Evolutionary conservation across 352 stramenopile species (phyloP), one percentile per base, ranked within the genome.

Genomic region (Aphanomyces cochlioides): DNA sequence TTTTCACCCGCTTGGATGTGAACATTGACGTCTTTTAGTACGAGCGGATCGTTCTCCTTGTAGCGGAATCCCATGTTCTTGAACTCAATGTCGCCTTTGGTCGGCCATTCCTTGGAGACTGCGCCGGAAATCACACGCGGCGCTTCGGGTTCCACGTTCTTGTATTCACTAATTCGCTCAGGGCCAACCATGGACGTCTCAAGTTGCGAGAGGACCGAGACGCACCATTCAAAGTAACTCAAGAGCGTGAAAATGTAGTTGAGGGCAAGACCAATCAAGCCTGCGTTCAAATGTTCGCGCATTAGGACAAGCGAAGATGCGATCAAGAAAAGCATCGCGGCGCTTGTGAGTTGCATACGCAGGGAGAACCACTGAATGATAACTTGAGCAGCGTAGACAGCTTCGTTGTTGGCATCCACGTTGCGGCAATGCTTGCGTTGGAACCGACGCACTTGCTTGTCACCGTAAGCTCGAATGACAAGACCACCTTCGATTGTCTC

Each of bases 21-120:
- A 47, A 96, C 87, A 12, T 74, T 73, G 5, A 85, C 47, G 43
- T 74, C 72, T 34, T 72, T 73, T 39, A 80, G 85, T 65, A 90
- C 78, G 76, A 70, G 61, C 58, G 59, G 56, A 53, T 69, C 54
- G 63, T 89, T 76, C n/a, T 92, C 79, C 15, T 93, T 85, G 78
- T 98, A 98, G 12, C 92, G 81, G 47, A 98, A 82, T 17, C 73
- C 86, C 10, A 98, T 92, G 61, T 91, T 83, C 37, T 97, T 78
- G 75, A 98, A 98, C 45, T 79, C 74, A 13, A 99, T 74, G 19
- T 80, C 72, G 34, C 96, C 96, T 1, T 88, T 76, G 0, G 73
- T 47, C 5, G 96, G 96, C 96, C 96, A 99, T 15, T 78, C 78
- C 4, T 75, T 72, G 3, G 82, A 77, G 15, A 86, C 82, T 4